Evolutionary conservation across 805 yeast species (phyloP).

Genomic region (Wickerhamia fluorescens): DNA sequence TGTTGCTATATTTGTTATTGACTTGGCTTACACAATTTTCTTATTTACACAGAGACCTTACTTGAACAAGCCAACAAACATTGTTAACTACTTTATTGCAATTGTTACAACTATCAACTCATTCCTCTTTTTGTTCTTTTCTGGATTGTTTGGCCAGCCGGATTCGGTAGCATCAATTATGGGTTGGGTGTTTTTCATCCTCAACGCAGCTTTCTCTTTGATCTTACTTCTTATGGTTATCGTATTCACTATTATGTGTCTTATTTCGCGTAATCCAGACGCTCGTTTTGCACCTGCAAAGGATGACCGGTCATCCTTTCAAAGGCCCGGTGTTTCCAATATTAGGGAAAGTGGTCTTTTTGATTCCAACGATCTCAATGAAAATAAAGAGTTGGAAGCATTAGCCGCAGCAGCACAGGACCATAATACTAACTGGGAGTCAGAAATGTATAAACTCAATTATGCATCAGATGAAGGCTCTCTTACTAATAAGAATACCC

Average conservation of each 20-base stretch:
- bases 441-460: conserved; percentile 48
- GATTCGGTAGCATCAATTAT: conserved; percentile 73
- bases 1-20: conserved; percentile 66
- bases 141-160: conserved; percentile 76
- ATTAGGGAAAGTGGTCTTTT: conserved; percentile 12
- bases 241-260: conserved; percentile 53
- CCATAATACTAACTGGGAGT: conserved; percentile 70
- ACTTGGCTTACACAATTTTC: conserved; percentile 58
- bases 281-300: conserved; percentile 80
- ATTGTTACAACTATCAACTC: conserved; percentile 74
- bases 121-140: conserved; percentile 77
- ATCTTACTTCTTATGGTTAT: conserved; percentile 65
- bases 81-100: conserved; percentile 64
- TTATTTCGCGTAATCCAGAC: conserved; percentile 80
- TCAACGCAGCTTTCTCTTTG: conserved; percentile 84
- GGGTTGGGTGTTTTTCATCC: conserved; percentile 86
- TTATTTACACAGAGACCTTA: conserved; percentile 66
- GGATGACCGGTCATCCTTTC: conserved; percentile 92
- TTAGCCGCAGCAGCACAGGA: conserved; percentile 79
- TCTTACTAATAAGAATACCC: conserved; percentile 3
- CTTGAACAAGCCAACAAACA: conserved; percentile 76
- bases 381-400: conserved; percentile 36
- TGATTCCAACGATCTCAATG: too few species aligned
- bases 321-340: conserved; percentile 24
- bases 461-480: conserved; percentile 11